Evolutionary conservation across 352 stramenopile species (phyloP).

Genomic region (Aphanomyces euteiches): DNA sequence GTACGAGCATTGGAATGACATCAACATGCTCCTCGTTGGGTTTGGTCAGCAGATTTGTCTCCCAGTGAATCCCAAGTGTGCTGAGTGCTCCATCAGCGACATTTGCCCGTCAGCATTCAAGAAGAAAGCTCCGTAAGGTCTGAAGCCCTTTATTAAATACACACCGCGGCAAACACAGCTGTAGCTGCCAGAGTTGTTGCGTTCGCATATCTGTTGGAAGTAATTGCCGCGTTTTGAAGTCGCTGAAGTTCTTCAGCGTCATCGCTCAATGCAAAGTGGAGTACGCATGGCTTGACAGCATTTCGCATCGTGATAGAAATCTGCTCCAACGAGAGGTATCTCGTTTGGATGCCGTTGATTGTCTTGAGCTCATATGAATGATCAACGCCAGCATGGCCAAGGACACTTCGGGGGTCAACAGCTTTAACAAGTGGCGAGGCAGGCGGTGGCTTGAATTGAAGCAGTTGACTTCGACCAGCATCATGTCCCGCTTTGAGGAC

Average conservation of each 20-base stretch:
- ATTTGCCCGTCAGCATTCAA: conserved; percentile 63
- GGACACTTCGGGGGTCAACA: conserved; percentile 35
- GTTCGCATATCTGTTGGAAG: too few relatives aligned
- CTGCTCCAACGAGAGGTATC: conserved; percentile 63
- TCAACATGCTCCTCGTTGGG: conserved; percentile 94
- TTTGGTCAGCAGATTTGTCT: conserved; percentile 93
- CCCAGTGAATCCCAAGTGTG: conserved; percentile 65
- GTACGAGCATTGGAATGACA: conserved; percentile 76
- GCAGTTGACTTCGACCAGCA: conserved; percentile 45
- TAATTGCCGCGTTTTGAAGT: neutral
- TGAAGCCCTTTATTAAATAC: conserved; percentile 26
- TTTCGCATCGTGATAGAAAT: conserved; percentile 55
- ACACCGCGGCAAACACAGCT: conserved; percentile 22
- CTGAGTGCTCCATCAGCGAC: conserved; percentile 56
- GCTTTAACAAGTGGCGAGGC: conserved; percentile 53
- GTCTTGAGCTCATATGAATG: conserved; percentile 59
- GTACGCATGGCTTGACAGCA: conserved; percentile 50
- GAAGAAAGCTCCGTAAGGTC: conserved; percentile 5
- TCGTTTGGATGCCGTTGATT: conserved; percentile 49
- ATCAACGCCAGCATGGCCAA: conserved; percentile 54
- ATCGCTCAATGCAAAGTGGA: conserved; percentile 60
- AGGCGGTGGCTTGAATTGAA: conserved; percentile 59
- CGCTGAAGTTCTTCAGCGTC: conserved; percentile 45
- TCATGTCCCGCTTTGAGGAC: conserved; percentile 50
- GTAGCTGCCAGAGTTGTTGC: conserved; percentile 5